These are phyloP conservation scores for Bipolaris oryzae DNA, from an alignment of 2,329 filamentous ascomycete genomes.

Conservation along the genomic window DNA sequence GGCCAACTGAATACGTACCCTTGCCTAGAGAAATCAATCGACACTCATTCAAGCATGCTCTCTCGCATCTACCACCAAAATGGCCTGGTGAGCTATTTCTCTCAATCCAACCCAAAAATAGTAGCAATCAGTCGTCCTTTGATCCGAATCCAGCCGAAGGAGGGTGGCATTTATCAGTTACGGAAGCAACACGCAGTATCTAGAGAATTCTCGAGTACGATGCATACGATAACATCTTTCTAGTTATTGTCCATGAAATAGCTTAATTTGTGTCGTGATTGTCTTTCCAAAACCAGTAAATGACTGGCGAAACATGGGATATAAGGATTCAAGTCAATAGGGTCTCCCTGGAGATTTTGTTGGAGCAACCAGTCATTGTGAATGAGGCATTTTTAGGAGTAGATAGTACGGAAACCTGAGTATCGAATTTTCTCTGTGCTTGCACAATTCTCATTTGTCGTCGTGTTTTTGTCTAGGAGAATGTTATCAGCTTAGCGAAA, in stretches of 20 bases:
- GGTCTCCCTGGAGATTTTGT: too few relatives aligned
- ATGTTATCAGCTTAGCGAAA: too few relatives aligned
- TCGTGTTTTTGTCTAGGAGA: too few relatives aligned
- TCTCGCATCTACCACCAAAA: too few relatives aligned
- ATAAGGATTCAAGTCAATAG: not conserved
- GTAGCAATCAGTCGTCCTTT: not conserved
- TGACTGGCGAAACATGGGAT: not conserved
- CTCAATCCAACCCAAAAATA: not conserved
- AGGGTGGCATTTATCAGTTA: not conserved
- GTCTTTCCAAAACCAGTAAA: not conserved
- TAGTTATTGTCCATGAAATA: not conserved
- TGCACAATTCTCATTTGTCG: too few relatives aligned
- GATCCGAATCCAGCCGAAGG: not conserved
- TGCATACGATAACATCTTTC: slow-evolving; percentile 9
- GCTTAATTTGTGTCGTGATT: not conserved
- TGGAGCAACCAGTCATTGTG: too few relatives aligned
- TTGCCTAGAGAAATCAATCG: not conserved
- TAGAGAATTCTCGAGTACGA: not conserved
- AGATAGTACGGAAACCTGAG: too few relatives aligned
- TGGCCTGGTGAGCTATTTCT: not conserved
- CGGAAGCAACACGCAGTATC: not conserved
- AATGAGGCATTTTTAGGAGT: too few relatives aligned
- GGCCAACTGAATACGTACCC: not conserved
- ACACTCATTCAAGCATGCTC: not conserved
- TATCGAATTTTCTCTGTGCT: too few relatives aligned